phyloP scores from a whole-genome alignment of 164 flowering plant species.

The Vitis amurensis region DNA sequence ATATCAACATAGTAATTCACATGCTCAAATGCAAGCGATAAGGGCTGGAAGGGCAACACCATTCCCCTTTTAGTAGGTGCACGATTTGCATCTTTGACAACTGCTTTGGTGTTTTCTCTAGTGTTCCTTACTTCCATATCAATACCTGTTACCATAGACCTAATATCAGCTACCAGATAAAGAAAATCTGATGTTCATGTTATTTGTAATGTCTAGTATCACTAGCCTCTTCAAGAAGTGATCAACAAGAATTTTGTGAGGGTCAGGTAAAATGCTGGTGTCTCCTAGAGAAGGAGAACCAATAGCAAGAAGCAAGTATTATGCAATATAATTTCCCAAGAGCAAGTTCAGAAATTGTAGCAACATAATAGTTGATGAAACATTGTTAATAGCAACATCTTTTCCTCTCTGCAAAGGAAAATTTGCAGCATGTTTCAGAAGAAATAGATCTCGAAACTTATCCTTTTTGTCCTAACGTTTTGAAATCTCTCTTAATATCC shows the following conservation, averaged over 20 bases:
- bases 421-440: no score
- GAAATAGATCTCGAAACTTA: no score
- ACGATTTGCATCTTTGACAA: slow-evolving; percentile 7
- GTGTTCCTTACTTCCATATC: slow-evolving; percentile 24
- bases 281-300: no score
- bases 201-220: neutral
- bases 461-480: no score
- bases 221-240: neutral
- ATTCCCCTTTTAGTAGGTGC: slow-evolving; percentile 39
- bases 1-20: slow-evolving; percentile 49
- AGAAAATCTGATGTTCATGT: neutral
- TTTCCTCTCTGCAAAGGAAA: no score
- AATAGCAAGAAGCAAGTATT: neutral
- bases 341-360: no score
- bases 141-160: slow-evolving; percentile 22
- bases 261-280: no score
- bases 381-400: no score
- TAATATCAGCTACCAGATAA: neutral
- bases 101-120: slow-evolving; percentile 9
- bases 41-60: slow-evolving; percentile 43
- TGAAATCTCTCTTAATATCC: no score
- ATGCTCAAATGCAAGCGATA: slow-evolving; percentile 37
- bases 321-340: no score
- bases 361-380: no score
- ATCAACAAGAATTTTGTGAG: no score